A percentile compares a stretch with the other conserved stretches of the same genome.
These are phyloP conservation scores for Haematococcus lacustris DNA, from an alignment of 139 green algal species.

Conservation along the genomic window DNA sequence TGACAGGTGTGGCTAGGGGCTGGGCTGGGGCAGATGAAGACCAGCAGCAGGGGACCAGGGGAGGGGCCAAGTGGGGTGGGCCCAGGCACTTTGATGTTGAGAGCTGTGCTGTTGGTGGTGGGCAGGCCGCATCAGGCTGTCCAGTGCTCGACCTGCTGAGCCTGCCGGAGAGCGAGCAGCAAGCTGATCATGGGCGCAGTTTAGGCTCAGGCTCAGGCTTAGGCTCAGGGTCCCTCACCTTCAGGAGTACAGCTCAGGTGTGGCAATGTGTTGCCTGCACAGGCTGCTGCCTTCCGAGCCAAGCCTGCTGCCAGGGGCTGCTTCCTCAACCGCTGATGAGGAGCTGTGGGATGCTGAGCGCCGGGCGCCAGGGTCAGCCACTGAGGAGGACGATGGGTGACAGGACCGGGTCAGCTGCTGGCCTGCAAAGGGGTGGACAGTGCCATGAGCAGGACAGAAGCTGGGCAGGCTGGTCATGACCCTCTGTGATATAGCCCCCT, in stretches of 20 bases:
- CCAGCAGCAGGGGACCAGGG: neutral
- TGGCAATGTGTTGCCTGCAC: neutral
- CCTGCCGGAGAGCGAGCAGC: too few relatives aligned
- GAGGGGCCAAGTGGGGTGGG: neutral
- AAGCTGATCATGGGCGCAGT: too few relatives aligned
- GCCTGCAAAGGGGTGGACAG: too few relatives aligned
- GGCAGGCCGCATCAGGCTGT: too few relatives aligned
- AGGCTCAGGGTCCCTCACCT: too few relatives aligned
- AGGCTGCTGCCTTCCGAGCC: neutral
- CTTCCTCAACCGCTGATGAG: neutral
- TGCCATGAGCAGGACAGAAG: too few relatives aligned
- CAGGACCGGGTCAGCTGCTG: too few relatives aligned
- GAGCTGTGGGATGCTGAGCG: constrained; percentile 6
- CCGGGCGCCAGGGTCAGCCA: neutral
- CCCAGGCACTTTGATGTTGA: neutral
- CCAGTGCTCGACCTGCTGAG: too few relatives aligned
- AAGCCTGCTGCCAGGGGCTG: neutral
- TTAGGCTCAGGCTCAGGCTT: too few relatives aligned
- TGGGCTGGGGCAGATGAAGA: neutral
- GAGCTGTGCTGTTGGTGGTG: neutral
- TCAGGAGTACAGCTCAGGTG: neutral
- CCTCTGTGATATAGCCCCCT: too few relatives aligned
- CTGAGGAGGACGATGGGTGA: neutral
- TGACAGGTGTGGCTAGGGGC: constrained; percentile 12
- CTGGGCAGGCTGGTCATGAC: too few relatives aligned